These are phyloP conservation scores for Crassisporium funariophilum DNA, from an alignment of 768 basidiomycete species.

Conservation along the genomic window DNA sequence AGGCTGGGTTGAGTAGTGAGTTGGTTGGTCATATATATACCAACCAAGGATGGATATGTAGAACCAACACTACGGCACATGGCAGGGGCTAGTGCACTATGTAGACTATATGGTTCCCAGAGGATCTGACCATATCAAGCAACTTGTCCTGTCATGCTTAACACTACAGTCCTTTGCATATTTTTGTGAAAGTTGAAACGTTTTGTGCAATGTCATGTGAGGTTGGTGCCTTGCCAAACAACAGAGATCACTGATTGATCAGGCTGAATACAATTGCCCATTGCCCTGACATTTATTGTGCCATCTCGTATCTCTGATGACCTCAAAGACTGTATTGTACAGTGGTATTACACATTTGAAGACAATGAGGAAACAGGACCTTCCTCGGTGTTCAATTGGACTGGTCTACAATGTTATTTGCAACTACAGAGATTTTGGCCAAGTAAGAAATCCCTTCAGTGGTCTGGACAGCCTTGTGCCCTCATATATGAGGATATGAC, in stretches of 20 bases:
- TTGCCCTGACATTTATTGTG: neutral
- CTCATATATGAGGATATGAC: constrained; percentile 17
- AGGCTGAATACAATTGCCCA: neutral
- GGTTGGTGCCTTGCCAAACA: neutral
- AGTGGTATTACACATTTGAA: neutral
- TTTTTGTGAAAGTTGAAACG: neutral
- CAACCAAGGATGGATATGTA: no score
- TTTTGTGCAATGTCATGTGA: neutral
- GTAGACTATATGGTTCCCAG: no score
- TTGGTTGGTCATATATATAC: no score
- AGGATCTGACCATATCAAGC: no score
- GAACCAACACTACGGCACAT: no score
- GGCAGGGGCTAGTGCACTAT: no score
- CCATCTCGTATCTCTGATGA: neutral
- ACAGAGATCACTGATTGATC: neutral
- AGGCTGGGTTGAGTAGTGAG: no score
- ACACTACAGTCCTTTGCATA: no score
- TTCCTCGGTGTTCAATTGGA: constrained; percentile 8
- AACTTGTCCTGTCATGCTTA: no score
- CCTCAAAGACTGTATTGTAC: neutral
- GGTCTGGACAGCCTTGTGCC: neutral
- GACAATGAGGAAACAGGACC: neutral
- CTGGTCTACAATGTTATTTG: constrained; percentile 10
- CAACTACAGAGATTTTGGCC: constrained; percentile 11
- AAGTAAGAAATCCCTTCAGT: constrained; percentile 3